Evolutionary conservation across 805 yeast species (phyloP).

Genomic region (Candida ovalis): DNA sequence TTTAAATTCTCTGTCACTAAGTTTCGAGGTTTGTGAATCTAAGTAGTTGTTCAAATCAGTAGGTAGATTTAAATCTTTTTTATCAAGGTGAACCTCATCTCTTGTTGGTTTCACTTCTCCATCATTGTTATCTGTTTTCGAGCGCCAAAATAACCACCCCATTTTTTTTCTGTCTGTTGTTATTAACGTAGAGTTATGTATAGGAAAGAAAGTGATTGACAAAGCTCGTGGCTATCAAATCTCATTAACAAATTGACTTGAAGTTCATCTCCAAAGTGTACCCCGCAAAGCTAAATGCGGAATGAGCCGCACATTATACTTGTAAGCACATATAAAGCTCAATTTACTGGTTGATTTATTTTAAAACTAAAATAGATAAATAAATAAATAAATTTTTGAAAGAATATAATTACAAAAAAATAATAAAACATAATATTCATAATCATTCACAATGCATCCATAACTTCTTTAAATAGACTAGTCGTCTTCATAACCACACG

Average conservation of each 20-base stretch:
- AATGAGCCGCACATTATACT: background rate
- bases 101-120: conserved; percentile 6
- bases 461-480: conserved; percentile 3
- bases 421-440: background rate
- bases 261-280: background rate
- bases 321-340: too few species aligned
- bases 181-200: background rate
- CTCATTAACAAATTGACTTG: background rate
- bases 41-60: conserved; percentile 25
- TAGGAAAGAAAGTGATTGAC: background rate
- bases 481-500: conserved; percentile 5
- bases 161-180: conserved; percentile 4
- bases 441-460: background rate
- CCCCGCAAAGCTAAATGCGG: background rate
- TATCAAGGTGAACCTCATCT: background rate
- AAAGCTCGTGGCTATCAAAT: too few species aligned
- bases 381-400: too few species aligned
- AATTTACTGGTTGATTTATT: too few species aligned
- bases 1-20: conserved; percentile 33
- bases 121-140: background rate
- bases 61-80: conserved; percentile 13
- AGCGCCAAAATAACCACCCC: conserved; percentile 15
- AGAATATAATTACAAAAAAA: background rate
- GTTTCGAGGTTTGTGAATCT: conserved; percentile 20
- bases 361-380: too few species aligned